These are phyloP conservation scores for Chimonanthus salicifolius DNA, from an alignment of 164 flowering plant genomes.

Conservation along the genomic window DNA sequence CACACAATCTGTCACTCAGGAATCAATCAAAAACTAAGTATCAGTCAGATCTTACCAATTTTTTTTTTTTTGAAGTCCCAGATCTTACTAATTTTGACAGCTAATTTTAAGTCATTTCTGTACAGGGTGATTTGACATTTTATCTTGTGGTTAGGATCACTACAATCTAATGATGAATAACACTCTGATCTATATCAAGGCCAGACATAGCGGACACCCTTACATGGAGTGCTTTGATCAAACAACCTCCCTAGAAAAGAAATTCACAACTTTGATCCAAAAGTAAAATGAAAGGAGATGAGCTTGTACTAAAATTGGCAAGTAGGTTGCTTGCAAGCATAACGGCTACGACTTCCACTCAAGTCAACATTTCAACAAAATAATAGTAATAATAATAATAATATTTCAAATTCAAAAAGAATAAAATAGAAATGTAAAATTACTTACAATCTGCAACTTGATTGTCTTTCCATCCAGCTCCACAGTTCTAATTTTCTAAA, in stretches of 20 bases:
- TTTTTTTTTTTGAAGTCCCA: too few relatives aligned
- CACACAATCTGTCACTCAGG: too few relatives aligned
- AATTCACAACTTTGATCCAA: background rate
- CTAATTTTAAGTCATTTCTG: background rate
- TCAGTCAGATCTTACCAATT: background rate
- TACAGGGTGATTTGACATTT: background rate
- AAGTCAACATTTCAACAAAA: too few relatives aligned
- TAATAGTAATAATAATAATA: too few relatives aligned
- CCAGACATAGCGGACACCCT: too few relatives aligned
- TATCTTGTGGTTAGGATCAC: background rate
- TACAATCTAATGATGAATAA: background rate
- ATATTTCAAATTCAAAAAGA: too few relatives aligned
- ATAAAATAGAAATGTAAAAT: too few relatives aligned
- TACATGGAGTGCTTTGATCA: too few relatives aligned
- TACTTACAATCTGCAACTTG: constrained; percentile 63
- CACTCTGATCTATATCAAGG: background rate
- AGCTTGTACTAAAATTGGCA: too few relatives aligned
- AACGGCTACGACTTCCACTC: too few relatives aligned
- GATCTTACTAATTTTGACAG: background rate
- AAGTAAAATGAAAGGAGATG: background rate
- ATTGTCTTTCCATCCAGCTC: constrained; percentile 61
- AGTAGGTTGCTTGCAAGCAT: too few relatives aligned
- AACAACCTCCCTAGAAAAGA: too few relatives aligned
- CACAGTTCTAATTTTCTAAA: constrained; percentile 65
- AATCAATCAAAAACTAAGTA: background rate